A percentile compares a stretch with the other conserved stretches of the same genome.
phyloP scores from a whole-genome alignment of 2,329 filamentous ascomycete species.

The Cytospora chrysosperma region DNA sequence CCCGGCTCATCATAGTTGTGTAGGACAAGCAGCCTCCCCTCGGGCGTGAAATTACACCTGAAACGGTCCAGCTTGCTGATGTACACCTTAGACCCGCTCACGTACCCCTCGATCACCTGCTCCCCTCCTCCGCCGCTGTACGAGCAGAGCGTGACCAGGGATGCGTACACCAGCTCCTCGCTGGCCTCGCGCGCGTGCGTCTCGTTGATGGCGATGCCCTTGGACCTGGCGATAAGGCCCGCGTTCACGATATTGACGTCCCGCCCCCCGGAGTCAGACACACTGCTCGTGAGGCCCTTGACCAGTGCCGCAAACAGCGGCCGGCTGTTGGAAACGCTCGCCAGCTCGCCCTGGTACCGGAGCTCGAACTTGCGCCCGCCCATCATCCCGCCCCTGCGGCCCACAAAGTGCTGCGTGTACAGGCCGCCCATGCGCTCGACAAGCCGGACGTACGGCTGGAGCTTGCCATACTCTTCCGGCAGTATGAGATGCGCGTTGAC shows the following conservation, averaged over 20 bases:
- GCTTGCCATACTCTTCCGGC: constrained; percentile 74
- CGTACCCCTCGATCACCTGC: constrained; percentile 64
- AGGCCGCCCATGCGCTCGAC: constrained; percentile 77
- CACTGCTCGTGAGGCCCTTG: constrained; percentile 70
- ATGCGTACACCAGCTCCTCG: constrained; percentile 64
- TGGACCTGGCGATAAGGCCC: constrained; percentile 70
- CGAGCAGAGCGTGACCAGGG: constrained; percentile 68
- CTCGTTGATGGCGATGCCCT: constrained; percentile 76
- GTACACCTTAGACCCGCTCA: constrained; percentile 61
- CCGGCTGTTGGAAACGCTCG: constrained; percentile 69
- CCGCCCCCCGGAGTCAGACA: constrained; percentile 63
- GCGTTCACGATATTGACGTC: constrained; percentile 86
- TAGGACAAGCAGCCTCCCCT: constrained; percentile 73
- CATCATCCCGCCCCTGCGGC: constrained; percentile 42
- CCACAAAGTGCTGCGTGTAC: constrained; percentile 73
- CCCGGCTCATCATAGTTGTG: constrained; percentile 80
- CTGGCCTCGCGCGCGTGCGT: constrained; percentile 63
- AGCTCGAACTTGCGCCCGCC: constrained; percentile 72
- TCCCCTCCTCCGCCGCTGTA: constrained; percentile 36
- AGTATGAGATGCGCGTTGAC: constrained; percentile 82
- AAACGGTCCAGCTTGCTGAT: constrained; percentile 75
- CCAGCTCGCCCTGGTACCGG: constrained; percentile 73
- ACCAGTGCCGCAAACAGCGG: constrained; percentile 77
- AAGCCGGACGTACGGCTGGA: constrained; percentile 73
- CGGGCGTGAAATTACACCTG: constrained; percentile 69